Evolutionary conservation across 306 rosid genomes (phyloP).

Genomic region (Acacia acuminata): DNA sequence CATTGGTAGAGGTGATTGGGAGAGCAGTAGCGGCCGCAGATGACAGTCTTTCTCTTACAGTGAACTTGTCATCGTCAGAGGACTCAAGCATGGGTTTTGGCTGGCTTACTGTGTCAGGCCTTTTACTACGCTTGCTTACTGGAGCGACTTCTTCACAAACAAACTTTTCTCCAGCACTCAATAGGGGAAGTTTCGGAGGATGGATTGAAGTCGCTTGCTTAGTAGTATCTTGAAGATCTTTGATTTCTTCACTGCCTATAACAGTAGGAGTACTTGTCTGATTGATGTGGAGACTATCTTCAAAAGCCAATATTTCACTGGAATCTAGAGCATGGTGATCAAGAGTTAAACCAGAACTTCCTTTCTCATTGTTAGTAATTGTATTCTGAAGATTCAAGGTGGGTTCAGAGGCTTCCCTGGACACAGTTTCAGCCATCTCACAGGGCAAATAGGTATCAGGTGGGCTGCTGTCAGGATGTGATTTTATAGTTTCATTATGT

Average conservation of each 20-base stretch:
- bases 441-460: slow-evolving; percentile 43
- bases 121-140: slow-evolving; percentile 38
- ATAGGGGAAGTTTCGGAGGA: slow-evolving; percentile 36
- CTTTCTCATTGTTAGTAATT: slow-evolving; percentile 30
- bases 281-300: slow-evolving; percentile 25
- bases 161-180: slow-evolving; percentile 49
- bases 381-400: slow-evolving; percentile 25
- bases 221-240: slow-evolving; percentile 48
- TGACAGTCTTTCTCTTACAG: slow-evolving; percentile 71
- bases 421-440: slow-evolving; percentile 40
- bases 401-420: slow-evolving; percentile 29
- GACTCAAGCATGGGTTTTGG: slow-evolving; percentile 38
- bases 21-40: slow-evolving; percentile 50
- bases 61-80: slow-evolving; percentile 77
- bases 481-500: slow-evolving; percentile 42
- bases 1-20: slow-evolving; percentile 38
- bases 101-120: slow-evolving; percentile 37
- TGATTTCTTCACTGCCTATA: slow-evolving; percentile 36
- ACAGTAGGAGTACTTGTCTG: slow-evolving; percentile 32
- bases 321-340: slow-evolving; percentile 36
- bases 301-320: slow-evolving; percentile 24
- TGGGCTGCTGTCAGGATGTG: slow-evolving; percentile 39
- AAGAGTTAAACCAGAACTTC: slow-evolving; percentile 28
- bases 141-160: slow-evolving; percentile 41
- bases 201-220: slow-evolving; percentile 33